Percentiles rank a stretch among this genome's conserved stretches.
phyloP scores from a whole-genome alignment of 768 basidiomycete genomes.

The Mycena crocata region DNA sequence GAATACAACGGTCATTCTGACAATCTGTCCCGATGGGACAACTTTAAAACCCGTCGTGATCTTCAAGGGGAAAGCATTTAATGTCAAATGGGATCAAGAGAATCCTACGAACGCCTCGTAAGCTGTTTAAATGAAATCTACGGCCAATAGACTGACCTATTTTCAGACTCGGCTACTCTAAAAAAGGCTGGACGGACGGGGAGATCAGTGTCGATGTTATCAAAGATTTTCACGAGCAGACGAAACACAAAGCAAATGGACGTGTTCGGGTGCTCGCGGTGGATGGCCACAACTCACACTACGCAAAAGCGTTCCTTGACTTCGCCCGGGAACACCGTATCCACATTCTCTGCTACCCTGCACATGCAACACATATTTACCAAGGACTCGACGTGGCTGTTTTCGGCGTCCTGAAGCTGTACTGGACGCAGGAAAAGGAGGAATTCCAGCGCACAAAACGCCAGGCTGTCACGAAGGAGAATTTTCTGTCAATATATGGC shows the following conservation, averaged over 20 bases:
- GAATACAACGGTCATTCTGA: conserved; percentile 49
- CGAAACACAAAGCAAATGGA: conserved; percentile 47
- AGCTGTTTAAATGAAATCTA: conserved; percentile 27
- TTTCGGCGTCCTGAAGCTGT: conserved; percentile 28
- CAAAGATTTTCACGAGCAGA: conserved; percentile 54
- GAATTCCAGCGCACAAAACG: conserved; percentile 29
- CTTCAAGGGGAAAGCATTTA: conserved; percentile 51
- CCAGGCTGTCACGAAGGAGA: conserved; percentile 39
- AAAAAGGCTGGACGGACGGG: conserved; percentile 52
- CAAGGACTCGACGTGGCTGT: conserved; percentile 37
- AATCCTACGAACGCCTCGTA: conserved; percentile 55
- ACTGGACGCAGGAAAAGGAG: conserved; percentile 31
- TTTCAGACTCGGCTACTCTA: conserved; percentile 44
- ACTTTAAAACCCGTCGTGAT: conserved; percentile 51
- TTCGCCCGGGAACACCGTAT: conserved; percentile 52
- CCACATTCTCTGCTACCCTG: conserved; percentile 56
- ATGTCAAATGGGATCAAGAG: conserved; percentile 50
- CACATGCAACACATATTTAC: conserved; percentile 49
- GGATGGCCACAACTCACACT: conserved; percentile 61
- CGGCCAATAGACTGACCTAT: not conserved
- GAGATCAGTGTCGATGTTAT: conserved; percentile 52
- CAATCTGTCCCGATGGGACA: conserved; percentile 55
- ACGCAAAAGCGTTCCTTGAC: conserved; percentile 49
- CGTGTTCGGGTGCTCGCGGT: conserved; percentile 49
- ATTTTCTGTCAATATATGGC: conserved; percentile 42